Conservation (phyloP, 2,329 filamentous ascomycete species). For the Claviceps sp. region DNA sequence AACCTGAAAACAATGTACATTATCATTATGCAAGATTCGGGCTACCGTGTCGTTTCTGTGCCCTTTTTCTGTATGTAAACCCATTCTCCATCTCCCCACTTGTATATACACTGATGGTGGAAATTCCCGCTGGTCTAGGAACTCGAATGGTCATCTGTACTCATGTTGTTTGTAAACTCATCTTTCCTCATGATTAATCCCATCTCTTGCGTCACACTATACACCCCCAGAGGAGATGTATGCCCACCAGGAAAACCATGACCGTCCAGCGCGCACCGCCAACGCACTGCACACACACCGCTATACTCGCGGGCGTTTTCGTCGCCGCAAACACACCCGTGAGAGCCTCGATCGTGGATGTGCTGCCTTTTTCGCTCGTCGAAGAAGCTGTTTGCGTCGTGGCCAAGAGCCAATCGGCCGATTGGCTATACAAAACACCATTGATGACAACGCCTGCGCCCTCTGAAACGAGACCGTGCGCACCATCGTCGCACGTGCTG, state of each 20-base stretch:
- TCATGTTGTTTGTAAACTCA: no score
- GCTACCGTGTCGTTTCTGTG: no score
- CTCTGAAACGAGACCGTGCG: constrained; percentile 33
- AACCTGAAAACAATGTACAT: no score
- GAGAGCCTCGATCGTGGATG: constrained; percentile 11
- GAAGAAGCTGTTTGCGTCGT: constrained; percentile 12
- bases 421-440: constrained; percentile 37
- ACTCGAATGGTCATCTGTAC: no score
- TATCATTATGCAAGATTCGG: no score
- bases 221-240: not conserved
- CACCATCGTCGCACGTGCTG: constrained; percentile 36
- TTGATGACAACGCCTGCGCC: constrained; percentile 45
- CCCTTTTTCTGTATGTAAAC: no score
- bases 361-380: constrained; percentile 9
- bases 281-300: not conserved
- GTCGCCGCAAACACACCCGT: constrained; percentile 25
- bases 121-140: no score
- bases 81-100: no score
- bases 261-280: not conserved
- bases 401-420: constrained; percentile 28
- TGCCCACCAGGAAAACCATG: not conserved
- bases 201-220: not conserved
- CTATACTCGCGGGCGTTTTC: constrained; percentile 13
- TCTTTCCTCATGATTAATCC: no score
- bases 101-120: no score